Percentiles rank a stretch among this genome's conserved stretches.
These are phyloP conservation scores for Flaveria brownii DNA, from an alignment of 129 eudicot genomes.

Conservation along the genomic window DNA sequence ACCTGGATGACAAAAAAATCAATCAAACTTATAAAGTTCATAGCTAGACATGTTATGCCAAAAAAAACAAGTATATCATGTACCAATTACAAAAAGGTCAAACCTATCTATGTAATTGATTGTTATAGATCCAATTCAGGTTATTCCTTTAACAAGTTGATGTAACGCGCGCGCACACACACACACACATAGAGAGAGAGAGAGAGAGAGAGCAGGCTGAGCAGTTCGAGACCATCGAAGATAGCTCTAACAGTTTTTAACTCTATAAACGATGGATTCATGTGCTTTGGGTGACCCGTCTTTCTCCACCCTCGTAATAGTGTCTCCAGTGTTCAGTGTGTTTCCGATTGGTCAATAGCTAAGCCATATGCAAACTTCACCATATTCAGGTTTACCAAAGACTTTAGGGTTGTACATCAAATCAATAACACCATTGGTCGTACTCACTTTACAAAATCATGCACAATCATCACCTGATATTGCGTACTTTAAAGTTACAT, in stretches of 20 bases:
- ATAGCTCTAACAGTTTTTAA: neutral
- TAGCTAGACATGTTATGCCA: too few species aligned
- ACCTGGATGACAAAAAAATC: too few species aligned
- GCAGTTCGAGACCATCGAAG: neutral
- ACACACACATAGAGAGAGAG: too few species aligned
- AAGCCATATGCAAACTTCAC: constrained; percentile 30
- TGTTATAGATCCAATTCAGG: too few species aligned
- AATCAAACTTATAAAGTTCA: too few species aligned
- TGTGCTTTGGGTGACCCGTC: neutral
- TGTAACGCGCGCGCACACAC: too few species aligned
- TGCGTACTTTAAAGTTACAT: constrained; percentile 7
- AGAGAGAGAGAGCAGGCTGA: too few species aligned
- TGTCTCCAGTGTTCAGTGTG: constrained; percentile 1
- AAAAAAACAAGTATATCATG: too few species aligned
- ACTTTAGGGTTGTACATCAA: constrained; percentile 28
- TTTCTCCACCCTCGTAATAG: constrained; percentile 32
- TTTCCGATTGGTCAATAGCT: constrained; percentile 41
- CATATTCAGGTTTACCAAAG: constrained; percentile 29
- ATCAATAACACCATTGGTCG: constrained; percentile 7
- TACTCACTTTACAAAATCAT: constrained; percentile 5
- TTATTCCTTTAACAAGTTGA: too few species aligned
- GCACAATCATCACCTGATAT: neutral
- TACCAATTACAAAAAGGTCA: too few species aligned
- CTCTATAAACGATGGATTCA: neutral
- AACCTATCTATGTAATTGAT: too few species aligned